Conservation (phyloP, 129 eudicot genomes). For the Escallonia herrerae region DNA sequence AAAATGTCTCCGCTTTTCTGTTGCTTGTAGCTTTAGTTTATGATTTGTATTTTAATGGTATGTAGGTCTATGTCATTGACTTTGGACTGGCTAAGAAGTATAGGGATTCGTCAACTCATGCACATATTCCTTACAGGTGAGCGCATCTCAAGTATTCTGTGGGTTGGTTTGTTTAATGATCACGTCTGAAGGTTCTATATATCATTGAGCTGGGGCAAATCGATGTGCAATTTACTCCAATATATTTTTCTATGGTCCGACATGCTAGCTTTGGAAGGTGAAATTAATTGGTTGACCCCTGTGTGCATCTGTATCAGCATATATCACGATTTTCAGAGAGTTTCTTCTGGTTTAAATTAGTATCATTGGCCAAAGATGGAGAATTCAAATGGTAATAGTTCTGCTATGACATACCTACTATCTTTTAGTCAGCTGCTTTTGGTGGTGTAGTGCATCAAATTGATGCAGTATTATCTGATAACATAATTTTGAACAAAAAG, state of each 20-base stretch:
- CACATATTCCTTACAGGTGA: constrained; percentile 94
- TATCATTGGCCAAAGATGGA: background rate
- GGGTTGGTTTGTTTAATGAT: background rate
- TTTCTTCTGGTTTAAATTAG: background rate
- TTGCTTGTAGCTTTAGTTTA: background rate
- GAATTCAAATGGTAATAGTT: background rate
- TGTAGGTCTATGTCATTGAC: constrained; percentile 86
- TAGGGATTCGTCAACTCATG: constrained; percentile 89
- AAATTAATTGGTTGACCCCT: background rate
- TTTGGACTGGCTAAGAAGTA: constrained; percentile 99
- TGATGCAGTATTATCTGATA: background rate
- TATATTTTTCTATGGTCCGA: background rate
- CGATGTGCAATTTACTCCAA: too few relatives aligned
- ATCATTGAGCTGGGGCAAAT: too few relatives aligned
- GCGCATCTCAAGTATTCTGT: constrained; percentile 1
- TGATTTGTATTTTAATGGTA: background rate
- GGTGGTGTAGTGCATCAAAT: background rate
- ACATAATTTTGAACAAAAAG: background rate
- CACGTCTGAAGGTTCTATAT: background rate
- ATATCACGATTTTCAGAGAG: background rate
- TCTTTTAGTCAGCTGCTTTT: background rate
- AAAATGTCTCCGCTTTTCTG: background rate
- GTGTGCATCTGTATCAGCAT: background rate
- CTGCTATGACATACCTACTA: background rate
- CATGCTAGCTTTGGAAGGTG: background rate